Conservation (phyloP, 208 protist species). For the Wallacemonas sp. region DNA sequence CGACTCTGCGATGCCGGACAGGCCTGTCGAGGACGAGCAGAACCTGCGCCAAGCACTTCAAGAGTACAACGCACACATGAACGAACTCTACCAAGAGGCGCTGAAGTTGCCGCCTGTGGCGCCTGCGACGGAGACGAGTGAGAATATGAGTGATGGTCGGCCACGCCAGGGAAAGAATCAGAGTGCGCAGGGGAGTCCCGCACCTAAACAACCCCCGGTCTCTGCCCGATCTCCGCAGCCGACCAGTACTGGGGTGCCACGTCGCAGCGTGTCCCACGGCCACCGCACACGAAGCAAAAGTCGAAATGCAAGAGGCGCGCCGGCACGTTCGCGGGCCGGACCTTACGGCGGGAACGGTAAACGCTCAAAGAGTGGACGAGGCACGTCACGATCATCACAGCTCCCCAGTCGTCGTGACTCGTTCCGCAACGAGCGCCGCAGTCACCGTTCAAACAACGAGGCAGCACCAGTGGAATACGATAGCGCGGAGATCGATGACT, state of each 20-base stretch:
- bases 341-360: not conserved
- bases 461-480: not conserved
- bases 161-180: not conserved
- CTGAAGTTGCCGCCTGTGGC: conserved; percentile 1
- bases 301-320: not conserved
- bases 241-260: not conserved
- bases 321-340: not conserved
- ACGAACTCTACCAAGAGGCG: conserved; percentile 6
- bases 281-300: not conserved
- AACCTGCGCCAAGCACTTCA: conserved; percentile 16
- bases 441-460: not conserved
- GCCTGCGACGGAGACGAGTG: not conserved
- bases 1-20: conserved; percentile 33
- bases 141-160: not conserved
- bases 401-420: not conserved
- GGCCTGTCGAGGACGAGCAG: conserved; percentile 19
- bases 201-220: not conserved
- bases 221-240: not conserved
- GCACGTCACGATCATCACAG: not conserved
- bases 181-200: not conserved
- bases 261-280: not conserved
- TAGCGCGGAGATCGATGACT: conserved; percentile 12
- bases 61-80: conserved; percentile 16
- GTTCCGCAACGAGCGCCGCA: not conserved
- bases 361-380: not conserved